Evolutionary conservation across 1,284 basidiomycete species (phyloP), one percentile per base, ranked within the genome.

Genomic region (Moniliella sp.): DNA sequence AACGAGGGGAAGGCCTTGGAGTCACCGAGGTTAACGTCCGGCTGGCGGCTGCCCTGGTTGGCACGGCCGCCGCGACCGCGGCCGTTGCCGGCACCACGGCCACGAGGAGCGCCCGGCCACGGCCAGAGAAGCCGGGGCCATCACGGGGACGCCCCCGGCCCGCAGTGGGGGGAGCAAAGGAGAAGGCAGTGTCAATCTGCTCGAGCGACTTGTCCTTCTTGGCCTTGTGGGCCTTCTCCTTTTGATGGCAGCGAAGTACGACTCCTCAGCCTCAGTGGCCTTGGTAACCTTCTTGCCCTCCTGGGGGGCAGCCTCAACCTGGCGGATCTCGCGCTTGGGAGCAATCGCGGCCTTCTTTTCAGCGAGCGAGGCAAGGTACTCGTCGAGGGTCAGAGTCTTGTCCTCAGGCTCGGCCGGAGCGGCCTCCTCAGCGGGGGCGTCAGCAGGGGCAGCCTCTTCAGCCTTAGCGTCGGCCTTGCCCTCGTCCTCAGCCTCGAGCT

Each of bases 331-430:
- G 43, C 27, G 34, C 34, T 46, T 41, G 25, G 43, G 43, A 25
- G 30, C 40, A 33, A 59, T 38, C 36, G 42, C 36, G 42, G 50
- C 45, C 33, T 46, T 45, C 51, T 59, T 54, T 33, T 45, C 48
- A 51, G 70, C 73, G 64, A 76, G 66, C 63, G 77, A 70, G 42
- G 76, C 73, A 39, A 76, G 66, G 63, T 81, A 83, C 61, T 83
- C 73, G 33, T 81, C 79, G 33, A 54, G 48, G 25, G 78, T 81
- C 48, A 82, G 68, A 27, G 81, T 86, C 64, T 83, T 81, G 66
- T 91, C 84, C 63, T 84, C 81, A 62, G 86, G 81, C 62, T 91
- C 83, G 70, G 75, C 46, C 39, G 62, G 55, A 28, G 42, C 35
- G 19, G 57, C 50, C 21, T 42, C 39, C 32, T 52, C 57, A 18